Conservation (phyloP, 345 rosid genomes). For the Ceriops decandra region DNA sequence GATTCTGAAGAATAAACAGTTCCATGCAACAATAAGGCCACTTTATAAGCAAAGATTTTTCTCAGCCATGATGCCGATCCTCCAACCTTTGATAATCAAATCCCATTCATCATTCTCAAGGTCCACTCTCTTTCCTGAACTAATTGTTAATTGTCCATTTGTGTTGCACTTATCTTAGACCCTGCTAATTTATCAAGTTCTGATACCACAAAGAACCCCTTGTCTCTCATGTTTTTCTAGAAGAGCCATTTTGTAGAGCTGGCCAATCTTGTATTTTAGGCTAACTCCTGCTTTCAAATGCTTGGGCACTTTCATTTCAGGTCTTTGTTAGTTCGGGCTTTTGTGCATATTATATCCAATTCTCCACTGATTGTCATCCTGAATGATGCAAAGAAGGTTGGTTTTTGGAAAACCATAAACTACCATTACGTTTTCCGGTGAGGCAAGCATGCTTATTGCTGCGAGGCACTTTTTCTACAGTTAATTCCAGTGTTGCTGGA, state of each 20-base stretch:
- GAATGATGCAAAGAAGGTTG: conserved; percentile 62
- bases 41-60: conserved; percentile 88
- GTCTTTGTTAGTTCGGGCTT: conserved; percentile 53
- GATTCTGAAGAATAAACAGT: conserved; percentile 65
- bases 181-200: background rate
- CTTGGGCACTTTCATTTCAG: conserved; percentile 40
- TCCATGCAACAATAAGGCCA: conserved; percentile 75
- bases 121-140: conserved; percentile 29
- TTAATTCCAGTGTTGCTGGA: conserved; percentile 62
- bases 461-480: conserved; percentile 31
- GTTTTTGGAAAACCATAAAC: conserved; percentile 10
- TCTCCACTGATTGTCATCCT: conserved; percentile 56
- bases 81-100: conserved; percentile 54
- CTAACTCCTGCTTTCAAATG: conserved; percentile 11
- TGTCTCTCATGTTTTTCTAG: background rate
- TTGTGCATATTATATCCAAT: conserved; percentile 60
- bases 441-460: conserved; percentile 15
- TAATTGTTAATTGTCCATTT: conserved; percentile 1
- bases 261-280: background rate
- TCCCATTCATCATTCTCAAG: conserved; percentile 49
- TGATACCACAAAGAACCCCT: too few species aligned
- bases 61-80: conserved; percentile 60
- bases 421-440: conserved; percentile 6
- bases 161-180: background rate
- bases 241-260: background rate